A percentile compares a stretch with the other conserved stretches of the same genome.
These are phyloP conservation scores for Alternaria sp. DNA, from an alignment of 2,329 filamentous ascomycete genomes.

Conservation along the genomic window DNA sequence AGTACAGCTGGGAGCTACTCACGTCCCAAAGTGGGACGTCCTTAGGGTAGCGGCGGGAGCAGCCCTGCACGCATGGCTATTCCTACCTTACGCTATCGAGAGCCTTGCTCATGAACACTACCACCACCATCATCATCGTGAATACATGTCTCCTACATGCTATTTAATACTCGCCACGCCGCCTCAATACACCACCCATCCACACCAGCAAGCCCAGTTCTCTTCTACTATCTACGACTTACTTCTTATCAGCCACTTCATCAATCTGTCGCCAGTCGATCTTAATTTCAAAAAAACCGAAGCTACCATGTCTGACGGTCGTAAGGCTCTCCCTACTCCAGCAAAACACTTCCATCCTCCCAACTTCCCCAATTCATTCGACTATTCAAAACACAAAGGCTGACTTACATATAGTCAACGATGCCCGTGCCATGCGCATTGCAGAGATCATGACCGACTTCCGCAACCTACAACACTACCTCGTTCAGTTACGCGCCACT, in stretches of 20 bases:
- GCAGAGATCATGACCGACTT: constrained; percentile 70
- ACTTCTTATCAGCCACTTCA: constrained; percentile 8
- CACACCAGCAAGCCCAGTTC: constrained; percentile 28
- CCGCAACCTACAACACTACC: constrained; percentile 65
- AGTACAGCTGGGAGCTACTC: constrained; percentile 47
- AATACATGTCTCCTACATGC: constrained; percentile 32
- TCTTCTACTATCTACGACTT: constrained; percentile 8
- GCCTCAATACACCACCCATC: constrained; percentile 25
- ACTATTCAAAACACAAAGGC: neutral
- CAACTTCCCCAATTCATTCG: neutral
- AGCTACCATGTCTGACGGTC: constrained; percentile 61
- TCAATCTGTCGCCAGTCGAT: constrained; percentile 23
- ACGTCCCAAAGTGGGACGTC: constrained; percentile 46
- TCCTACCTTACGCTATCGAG: constrained; percentile 21
- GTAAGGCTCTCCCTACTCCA: constrained; percentile 51
- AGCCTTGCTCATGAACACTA: constrained; percentile 37
- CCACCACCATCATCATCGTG: constrained; percentile 21
- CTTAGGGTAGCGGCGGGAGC: constrained; percentile 46
- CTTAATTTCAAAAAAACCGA: constrained; percentile 4
- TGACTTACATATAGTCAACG: constrained; percentile 60
- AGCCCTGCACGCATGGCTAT: constrained; percentile 37
- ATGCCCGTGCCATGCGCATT: constrained; percentile 67
- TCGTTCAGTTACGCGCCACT: constrained; percentile 60
- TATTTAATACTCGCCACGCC: constrained; percentile 48
- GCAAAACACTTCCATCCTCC: neutral